Base-by-base conservation (phyloP, 2,329 filamentous ascomycete species). In the Colletotrichum destructivum region DNA sequence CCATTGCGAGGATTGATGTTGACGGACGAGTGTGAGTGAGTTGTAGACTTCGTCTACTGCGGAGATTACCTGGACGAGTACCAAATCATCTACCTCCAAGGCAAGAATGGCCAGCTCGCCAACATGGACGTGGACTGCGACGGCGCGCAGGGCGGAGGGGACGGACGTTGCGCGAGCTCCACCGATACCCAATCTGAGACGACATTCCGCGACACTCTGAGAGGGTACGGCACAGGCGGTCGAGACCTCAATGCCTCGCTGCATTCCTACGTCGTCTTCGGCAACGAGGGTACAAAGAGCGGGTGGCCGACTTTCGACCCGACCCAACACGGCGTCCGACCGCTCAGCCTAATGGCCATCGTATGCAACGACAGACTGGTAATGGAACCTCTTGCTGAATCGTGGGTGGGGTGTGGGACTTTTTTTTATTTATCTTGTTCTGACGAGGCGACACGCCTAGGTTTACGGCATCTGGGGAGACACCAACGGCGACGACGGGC, bases 41-140 rank as follows among this genome's bases (percentile, higher is more conserved):
- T 8, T 38, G 8, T 42, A 82, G 82, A 75, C 21, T 82, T 80
- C 62, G 75, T 76, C 12, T 88, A 88, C 78, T 88, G 87, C 73
- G 85, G 83, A 52, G 86, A 88, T 71, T 82, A 84, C 65, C 46
- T 83, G 16, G 59, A 76, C 21, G 77, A 82, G 46, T 80, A 79
- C 75, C 80, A 82, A 46, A 81, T 86, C 54, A 79, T 90, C 69
- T 90, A 86, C 78, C 77, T 90, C 16, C 84, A 86, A 69, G 84
- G 84, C 55, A 79, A 77, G 3, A 75, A 78, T 5, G 81, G 80
- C 26, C 75, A 82, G 47, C 80, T 89, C 49, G 84, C 81, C 62
- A 86, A 90, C 78, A 88, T 90, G 86, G 88, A 90, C 74, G 82
- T 90, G 65, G 88, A 89, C 79, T 90, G 88, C 75, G 88, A 90